phyloP scores from a whole-genome alignment of 495 filamentous ascomycete species.

The Aspergillus biplanus region DNA sequence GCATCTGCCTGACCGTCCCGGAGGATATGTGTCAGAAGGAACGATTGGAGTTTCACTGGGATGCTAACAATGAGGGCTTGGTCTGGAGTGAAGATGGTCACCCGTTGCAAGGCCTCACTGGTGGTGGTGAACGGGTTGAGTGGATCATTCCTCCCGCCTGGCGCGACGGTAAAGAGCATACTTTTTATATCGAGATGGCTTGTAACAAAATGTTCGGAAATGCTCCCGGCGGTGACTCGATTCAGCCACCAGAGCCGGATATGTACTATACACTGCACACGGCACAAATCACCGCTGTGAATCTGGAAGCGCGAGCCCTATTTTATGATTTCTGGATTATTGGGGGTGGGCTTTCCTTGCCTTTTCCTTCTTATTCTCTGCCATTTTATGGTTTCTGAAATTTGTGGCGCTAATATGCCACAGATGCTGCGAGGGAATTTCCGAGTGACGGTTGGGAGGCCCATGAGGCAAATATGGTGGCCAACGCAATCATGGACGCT shows the following conservation, averaged over 20 bases:
- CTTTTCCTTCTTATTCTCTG: neutral
- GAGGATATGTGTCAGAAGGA: conserved; percentile 68
- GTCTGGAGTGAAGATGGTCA: conserved; percentile 88
- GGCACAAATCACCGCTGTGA: conserved; percentile 89
- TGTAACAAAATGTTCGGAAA: conserved; percentile 99
- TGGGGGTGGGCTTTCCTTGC: conserved; percentile 46
- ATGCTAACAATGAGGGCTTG: conserved; percentile 87
- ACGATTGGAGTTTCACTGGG: conserved; percentile 92
- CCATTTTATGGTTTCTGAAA: neutral
- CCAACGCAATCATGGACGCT: conserved; percentile 83
- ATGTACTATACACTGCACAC: conserved; percentile 73
- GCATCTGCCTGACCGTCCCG: conserved; percentile 76
- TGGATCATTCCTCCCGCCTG: conserved; percentile 84
- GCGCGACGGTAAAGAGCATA: conserved; percentile 83
- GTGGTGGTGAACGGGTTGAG: conserved; percentile 85
- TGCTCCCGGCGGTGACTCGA: conserved; percentile 78
- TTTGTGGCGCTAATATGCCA: neutral
- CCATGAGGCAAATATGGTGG: conserved; percentile 80
- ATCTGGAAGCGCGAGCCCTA: conserved; percentile 79
- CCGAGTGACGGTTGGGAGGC: conserved; percentile 81
- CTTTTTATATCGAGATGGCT: conserved; percentile 95
- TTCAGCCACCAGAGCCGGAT: conserved; percentile 86
- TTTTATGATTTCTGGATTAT: conserved; percentile 96
- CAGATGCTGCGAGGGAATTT: conserved; percentile 79
- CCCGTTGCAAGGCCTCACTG: conserved; percentile 89